phyloP scores from a whole-genome alignment of 305 asterid species.

The Solanum aculeatissimum region DNA sequence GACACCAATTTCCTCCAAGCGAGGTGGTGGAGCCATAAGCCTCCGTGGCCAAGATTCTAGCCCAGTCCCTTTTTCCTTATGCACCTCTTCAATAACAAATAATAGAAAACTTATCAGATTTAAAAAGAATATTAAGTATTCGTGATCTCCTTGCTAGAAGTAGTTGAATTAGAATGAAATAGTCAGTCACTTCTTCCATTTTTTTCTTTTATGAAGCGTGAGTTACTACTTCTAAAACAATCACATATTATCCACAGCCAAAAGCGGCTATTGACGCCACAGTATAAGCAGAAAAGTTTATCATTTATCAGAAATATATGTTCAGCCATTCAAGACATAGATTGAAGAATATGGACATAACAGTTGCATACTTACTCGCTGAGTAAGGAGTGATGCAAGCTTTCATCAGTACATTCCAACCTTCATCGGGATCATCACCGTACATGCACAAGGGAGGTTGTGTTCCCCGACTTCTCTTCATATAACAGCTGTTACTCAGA shows the following conservation, averaged over 20 bases:
- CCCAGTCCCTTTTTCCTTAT: slow-evolving; percentile 61
- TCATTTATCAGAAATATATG: not conserved
- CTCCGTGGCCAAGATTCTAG: slow-evolving; percentile 83
- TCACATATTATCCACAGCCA: not conserved
- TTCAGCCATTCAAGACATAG: not conserved
- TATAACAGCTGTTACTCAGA: slow-evolving; percentile 60
- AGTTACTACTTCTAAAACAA: not conserved
- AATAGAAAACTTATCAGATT: not conserved
- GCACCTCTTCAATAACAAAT: slow-evolving; percentile 47
- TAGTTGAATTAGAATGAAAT: not conserved
- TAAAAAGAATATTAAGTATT: not conserved
- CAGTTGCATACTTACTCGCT: slow-evolving; percentile 34
- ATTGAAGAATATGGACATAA: not conserved
- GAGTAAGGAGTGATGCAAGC: slow-evolving; percentile 87
- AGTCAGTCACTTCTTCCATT: not conserved
- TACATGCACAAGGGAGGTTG: slow-evolving; percentile 60
- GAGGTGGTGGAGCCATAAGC: slow-evolving; percentile 71
- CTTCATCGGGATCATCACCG: slow-evolving; percentile 71
- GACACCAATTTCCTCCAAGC: slow-evolving; percentile 55
- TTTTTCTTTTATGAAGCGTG: not conserved
- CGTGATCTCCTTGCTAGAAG: not conserved
- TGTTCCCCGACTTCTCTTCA: slow-evolving; percentile 49
- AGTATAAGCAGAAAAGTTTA: not conserved
- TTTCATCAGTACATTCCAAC: slow-evolving; percentile 82
- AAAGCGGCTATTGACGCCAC: not conserved